phyloP scores from a whole-genome alignment of 1,284 basidiomycete species.

The Meira nashicola region DNA sequence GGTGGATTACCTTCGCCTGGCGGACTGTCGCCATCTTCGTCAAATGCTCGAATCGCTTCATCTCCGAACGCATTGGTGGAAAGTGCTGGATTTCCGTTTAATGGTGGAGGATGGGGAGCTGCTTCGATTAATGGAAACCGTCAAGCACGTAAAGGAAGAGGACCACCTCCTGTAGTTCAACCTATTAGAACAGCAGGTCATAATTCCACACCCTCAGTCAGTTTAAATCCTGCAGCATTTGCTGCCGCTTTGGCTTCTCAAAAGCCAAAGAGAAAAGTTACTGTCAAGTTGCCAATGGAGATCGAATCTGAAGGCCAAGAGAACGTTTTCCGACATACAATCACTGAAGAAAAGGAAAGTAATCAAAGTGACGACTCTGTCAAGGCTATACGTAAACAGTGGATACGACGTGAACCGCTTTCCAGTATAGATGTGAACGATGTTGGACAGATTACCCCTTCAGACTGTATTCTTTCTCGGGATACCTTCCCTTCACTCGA shows the following conservation, averaged over 20 bases:
- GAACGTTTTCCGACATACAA: background rate
- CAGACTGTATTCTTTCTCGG: slow-evolving; percentile 19
- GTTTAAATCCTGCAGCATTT: slow-evolving; percentile 37
- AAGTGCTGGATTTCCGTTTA: too few relatives aligned
- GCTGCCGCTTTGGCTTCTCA: slow-evolving; percentile 24
- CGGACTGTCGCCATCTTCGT: too few relatives aligned
- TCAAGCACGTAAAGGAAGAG: slow-evolving; percentile 18
- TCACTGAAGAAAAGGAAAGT: background rate
- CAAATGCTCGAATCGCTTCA: too few relatives aligned
- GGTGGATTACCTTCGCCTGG: too few relatives aligned
- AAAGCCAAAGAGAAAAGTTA: slow-evolving; percentile 12
- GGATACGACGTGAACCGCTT: slow-evolving; percentile 18
- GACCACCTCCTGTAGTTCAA: slow-evolving; percentile 22
- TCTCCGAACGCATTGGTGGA: too few relatives aligned
- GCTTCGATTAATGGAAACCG: background rate
- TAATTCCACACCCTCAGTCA: slow-evolving; percentile 43
- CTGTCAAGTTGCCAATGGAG: slow-evolving; percentile 5
- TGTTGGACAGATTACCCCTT: slow-evolving; percentile 2
- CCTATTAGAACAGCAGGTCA: slow-evolving; percentile 42
- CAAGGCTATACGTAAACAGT: slow-evolving; percentile 15
- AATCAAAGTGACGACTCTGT: slow-evolving; percentile 14
- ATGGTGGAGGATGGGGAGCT: too few relatives aligned
- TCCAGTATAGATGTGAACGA: slow-evolving; percentile 2
- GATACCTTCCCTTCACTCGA: slow-evolving; percentile 25
- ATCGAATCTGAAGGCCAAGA: background rate